Evolutionary conservation across 2,329 filamentous ascomycete genomes (phyloP).

Genomic region (Aspergillus alliaceus): DNA sequence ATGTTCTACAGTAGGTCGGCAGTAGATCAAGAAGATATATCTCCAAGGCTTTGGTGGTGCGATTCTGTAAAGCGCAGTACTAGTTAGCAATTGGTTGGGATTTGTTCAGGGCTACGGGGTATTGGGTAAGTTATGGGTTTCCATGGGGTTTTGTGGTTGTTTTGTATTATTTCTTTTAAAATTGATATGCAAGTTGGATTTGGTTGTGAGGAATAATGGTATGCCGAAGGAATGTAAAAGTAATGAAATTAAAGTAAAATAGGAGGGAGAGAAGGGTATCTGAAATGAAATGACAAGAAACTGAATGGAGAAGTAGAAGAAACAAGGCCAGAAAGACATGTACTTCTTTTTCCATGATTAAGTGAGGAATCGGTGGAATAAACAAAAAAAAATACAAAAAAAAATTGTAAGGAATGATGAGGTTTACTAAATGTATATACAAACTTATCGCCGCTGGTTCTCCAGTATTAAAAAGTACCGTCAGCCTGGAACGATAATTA

Average conservation of each 20-base stretch:
- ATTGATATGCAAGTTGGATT: no score
- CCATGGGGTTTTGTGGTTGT: no score
- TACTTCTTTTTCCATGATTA: background rate
- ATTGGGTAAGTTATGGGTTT: no score
- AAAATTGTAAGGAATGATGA: background rate
- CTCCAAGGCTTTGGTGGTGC: no score
- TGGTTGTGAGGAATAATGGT: no score
- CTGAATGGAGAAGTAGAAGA: background rate
- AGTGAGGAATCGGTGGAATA: no score
- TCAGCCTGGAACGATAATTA: background rate
- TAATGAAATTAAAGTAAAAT: background rate
- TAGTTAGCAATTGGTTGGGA: no score
- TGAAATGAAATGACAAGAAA: background rate
- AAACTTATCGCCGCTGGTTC: background rate
- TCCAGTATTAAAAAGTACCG: background rate
- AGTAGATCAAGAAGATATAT: no score
- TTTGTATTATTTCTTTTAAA: no score
- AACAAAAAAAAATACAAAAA: background rate
- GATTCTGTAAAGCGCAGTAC: no score
- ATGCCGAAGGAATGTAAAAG: background rate
- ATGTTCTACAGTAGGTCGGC: no score
- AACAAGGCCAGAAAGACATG: background rate
- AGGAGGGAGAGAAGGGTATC: background rate
- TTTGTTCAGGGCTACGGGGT: no score
- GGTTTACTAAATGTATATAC: background rate